These are phyloP conservation scores for Gracilaria gracilis DNA, from an alignment of 23 red algal genomes.

Conservation along the genomic window DNA sequence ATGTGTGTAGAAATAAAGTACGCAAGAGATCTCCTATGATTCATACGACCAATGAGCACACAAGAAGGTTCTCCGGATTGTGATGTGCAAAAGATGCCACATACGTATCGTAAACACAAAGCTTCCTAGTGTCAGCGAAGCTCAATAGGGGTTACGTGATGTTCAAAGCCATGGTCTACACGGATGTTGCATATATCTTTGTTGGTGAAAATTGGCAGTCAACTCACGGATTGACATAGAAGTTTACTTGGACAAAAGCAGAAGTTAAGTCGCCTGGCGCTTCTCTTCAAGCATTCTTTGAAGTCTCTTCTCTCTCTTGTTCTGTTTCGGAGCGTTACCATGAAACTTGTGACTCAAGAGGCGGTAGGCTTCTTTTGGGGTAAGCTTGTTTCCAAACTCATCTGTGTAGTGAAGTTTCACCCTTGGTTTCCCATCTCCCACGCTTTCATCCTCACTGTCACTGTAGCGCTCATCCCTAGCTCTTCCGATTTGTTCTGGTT, in stretches of 20 bases:
- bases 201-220: too few species aligned
- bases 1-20: neutral
- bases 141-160: too few species aligned
- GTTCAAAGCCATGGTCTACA: too few species aligned
- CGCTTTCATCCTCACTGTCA: conserved; percentile 26
- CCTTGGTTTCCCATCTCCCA: neutral
- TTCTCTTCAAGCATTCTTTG: conserved; percentile 50
- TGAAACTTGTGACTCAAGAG: conserved; percentile 81
- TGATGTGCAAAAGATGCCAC: neutral
- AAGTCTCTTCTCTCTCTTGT: conserved; percentile 78
- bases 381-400: conserved; percentile 75
- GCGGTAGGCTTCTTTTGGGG: conserved; percentile 76
- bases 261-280: neutral
- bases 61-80: neutral
- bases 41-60: neutral
- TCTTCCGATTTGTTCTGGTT: conserved; percentile 53
- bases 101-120: neutral
- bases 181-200: too few species aligned
- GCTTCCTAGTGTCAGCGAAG: too few species aligned
- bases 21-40: neutral
- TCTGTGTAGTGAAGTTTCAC: conserved; percentile 77
- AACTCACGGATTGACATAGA: neutral
- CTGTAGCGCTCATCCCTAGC: conserved; percentile 65
- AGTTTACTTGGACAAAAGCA: neutral
- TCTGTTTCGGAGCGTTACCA: conserved; percentile 74